A percentile compares a stretch with the other conserved stretches of the same genome.
Evolutionary conservation across 108 stramenopile genomes (phyloP).

Genomic region (Cyclostephanos tholiformis): DNA sequence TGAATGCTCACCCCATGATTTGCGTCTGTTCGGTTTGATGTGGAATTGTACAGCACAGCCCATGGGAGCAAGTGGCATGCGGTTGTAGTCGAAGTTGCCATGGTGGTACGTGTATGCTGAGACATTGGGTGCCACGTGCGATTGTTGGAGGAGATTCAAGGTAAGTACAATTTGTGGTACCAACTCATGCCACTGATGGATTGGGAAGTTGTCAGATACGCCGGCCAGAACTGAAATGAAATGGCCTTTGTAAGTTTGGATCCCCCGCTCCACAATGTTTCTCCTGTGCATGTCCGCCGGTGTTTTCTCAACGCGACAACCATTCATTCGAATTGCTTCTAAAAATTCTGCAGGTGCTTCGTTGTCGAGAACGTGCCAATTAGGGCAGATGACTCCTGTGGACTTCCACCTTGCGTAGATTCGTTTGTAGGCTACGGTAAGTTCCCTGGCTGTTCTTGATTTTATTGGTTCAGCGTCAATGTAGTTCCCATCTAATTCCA

Average conservation of each 20-base stretch:
- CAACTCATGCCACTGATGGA: too few relatives aligned
- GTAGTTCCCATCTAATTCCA: conserved; percentile 4
- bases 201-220: conserved; percentile 17
- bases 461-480: conserved; percentile 22
- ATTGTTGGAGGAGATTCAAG: conserved; percentile 30
- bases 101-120: neutral
- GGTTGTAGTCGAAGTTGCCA: conserved; percentile 46
- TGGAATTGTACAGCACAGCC: conserved; percentile 43
- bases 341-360: conserved; percentile 1
- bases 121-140: too few relatives aligned
- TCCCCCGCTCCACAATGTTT: conserved; percentile 56
- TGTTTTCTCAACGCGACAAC: conserved; percentile 28
- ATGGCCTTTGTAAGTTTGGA: conserved; percentile 46
- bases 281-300: conserved; percentile 46
- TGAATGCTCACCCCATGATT: conserved; percentile 21
- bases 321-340: conserved; percentile 1
- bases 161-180: too few relatives aligned
- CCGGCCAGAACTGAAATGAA: conserved; percentile 26
- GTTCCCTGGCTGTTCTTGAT: neutral
- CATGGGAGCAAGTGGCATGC: conserved; percentile 48
- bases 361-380: conserved; percentile 1
- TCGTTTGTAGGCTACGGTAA: conserved; percentile 10
- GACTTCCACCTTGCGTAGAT: neutral
- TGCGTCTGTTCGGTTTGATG: conserved; percentile 19
- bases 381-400: neutral